These are phyloP conservation scores for Dendrobium catenatum DNA, from an alignment of 106 monocot species.

Conservation along the genomic window DNA sequence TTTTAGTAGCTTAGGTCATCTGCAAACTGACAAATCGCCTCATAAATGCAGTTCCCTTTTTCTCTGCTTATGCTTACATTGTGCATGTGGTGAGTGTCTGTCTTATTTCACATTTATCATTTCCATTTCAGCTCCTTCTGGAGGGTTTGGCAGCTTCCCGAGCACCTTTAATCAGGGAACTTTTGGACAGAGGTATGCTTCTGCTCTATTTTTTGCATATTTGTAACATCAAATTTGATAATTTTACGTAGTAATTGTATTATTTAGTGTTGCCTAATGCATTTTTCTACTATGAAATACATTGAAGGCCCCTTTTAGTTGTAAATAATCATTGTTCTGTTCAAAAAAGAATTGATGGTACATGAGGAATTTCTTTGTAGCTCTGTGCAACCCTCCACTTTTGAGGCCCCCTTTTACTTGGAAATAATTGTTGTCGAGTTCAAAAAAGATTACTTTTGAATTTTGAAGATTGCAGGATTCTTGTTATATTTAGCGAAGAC, in stretches of 20 bases:
- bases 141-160: conserved; percentile 49
- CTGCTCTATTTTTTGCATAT: conserved; percentile 6
- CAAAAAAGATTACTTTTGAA: background rate
- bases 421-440: background rate
- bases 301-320: background rate
- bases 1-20: background rate
- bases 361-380: background rate
- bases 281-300: background rate
- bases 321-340: background rate
- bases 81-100: background rate
- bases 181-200: conserved; percentile 61
- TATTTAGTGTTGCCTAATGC: background rate
- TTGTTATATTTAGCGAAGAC: background rate
- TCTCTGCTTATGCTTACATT: background rate
- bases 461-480: background rate
- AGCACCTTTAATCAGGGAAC: conserved; percentile 39
- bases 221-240: background rate
- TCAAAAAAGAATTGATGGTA: background rate
- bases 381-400: too few relatives aligned
- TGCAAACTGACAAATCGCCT: background rate
- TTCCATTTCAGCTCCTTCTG: conserved; percentile 26
- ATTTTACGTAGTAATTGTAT: background rate
- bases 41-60: background rate
- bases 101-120: conserved; percentile 10
- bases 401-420: background rate